Base-by-base conservation (phyloP, 2,329 filamentous ascomycete species). In the Metarhizium sp. region DNA sequence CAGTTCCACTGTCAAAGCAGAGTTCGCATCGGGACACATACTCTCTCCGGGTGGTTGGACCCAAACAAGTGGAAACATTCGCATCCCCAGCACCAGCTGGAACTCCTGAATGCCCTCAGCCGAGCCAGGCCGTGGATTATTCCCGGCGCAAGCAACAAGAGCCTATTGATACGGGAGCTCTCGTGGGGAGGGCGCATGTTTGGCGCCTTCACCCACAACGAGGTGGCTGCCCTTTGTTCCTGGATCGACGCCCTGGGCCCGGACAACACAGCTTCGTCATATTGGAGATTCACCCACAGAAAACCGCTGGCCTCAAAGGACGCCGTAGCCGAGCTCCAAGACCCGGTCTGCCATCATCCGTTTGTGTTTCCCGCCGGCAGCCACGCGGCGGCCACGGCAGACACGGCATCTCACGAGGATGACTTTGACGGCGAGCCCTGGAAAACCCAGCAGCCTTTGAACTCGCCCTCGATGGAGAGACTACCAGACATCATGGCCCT, bases 151-250 rank as follows among this genome's bases (percentile, higher is more conserved):
- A 72, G 72, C 53, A 51, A 60, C 1, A 67, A 68, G 38, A 78
- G 75, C 55, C 66, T 59, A 25, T 64, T 78, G 2, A 60, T 77
- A 2, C 68, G 65, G 45, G 74, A 75, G 60, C 59, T 78, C 7
- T 63, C 59, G 1, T 78, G 75, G 75, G 68, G 70, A 29, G 76
- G 75, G 5, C 70, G 67, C 47, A 78, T 78, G 75, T 79, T 76
- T 59, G 76, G 76, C 1, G 67, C 73, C 20, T 79, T 79, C 60
- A 78, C 74, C 1, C 60, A 72, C 16, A 62, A 61, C 11, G 76
- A 79, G 59, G 64, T 58, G 13, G 43, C 38, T 4, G 4, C 42
- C 6, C 25, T 60, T 6, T 34, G 51, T 10, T 49, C 49, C 18
- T 60, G 59, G 59, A 59, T 60, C 36, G 58, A 59, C 32, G 25